Evolutionary conservation across 805 yeast species (phyloP), one percentile per base, ranked within the genome.

Genomic region (Brettanomyces custersianus): DNA sequence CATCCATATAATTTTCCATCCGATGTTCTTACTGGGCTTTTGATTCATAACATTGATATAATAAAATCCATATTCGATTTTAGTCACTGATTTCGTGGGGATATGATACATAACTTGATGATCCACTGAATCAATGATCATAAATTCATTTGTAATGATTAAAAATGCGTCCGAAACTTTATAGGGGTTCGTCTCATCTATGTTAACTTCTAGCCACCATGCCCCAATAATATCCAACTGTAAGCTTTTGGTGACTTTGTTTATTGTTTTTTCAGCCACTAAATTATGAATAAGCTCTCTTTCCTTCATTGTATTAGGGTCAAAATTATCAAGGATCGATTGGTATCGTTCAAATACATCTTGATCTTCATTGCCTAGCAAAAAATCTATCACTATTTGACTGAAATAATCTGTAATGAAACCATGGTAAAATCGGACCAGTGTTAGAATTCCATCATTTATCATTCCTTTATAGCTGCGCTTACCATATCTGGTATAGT

Each of bases 391-490:
- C 29, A 63, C 49, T 12, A 68, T 64, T 41, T 68, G 73, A 25
- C 54, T 55, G 51, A 61, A 65, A 41, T 55, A 68, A 46, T 68
- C 73, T 18, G 62, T 51, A n/a, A 68, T 51, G 35, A 57, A 59
- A 1, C 70, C 71, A 26, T 65, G 57, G 38, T 60, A 67, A 39
- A 63, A 66, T 29, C 73, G 45, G 2, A 66, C 57, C 37, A 68
- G 37, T 0, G 70, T 62, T 35, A 65, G 43, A 32, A 62, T 24
- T 4, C 54, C 72, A 44, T 67, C 73, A 20, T 55, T 64, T 20
- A 67, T 37, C 5, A 66, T 48, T 0, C 73, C 72, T 21, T 54
- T 45, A 36, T 64, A 59, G 34, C 62, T 60, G 31, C 73, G 51
- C 39, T 62, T 57, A 12, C 62, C 55, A 1, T 68, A 63, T 38